A percentile compares a stretch with the other conserved stretches of the same genome.
Conservation (phyloP, 2,329 filamentous ascomycete species). For the Pyrenochaeta sp. region DNA sequence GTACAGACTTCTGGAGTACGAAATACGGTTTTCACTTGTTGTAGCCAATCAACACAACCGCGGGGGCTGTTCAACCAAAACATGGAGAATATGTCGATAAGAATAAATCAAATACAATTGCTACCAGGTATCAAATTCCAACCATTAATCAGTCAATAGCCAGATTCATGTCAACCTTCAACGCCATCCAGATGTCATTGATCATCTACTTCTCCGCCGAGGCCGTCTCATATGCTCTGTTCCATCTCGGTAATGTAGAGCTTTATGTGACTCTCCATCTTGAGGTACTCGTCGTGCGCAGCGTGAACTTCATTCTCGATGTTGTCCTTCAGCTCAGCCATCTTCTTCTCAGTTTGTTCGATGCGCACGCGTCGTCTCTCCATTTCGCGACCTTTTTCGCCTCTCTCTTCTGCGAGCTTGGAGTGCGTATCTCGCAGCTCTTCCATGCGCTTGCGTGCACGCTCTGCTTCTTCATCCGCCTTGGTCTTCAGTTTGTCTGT, state of each 20-base stretch:
- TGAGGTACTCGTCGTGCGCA: constrained; percentile 92
- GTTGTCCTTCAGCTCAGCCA: constrained; percentile 96
- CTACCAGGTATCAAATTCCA: neutral
- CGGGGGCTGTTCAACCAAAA: neutral
- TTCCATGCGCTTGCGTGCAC: constrained; percentile 89
- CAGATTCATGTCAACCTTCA: neutral
- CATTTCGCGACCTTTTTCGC: constrained; percentile 88
- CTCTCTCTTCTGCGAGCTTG: constrained; percentile 81
- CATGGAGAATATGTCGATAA: no score
- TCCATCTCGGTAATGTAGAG: constrained; percentile 99
- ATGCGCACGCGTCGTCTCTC: constrained; percentile 91
- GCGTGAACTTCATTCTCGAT: constrained; percentile 93
- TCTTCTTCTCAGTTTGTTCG: constrained; percentile 99
- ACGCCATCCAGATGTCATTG: neutral
- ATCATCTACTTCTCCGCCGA: constrained; percentile 3
- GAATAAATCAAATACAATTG: neutral
- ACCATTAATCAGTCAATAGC: neutral
- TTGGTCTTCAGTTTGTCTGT: constrained; percentile 84
- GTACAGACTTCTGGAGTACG: neutral
- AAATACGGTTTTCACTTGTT: no score
- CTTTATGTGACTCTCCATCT: constrained; percentile 97
- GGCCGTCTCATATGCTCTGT: constrained; percentile 65
- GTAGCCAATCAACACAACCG: no score
- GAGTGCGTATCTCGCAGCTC: constrained; percentile 81
- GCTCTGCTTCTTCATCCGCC: constrained; percentile 79